Evolutionary conservation across 306 rosid genomes (phyloP).

Genomic region (Vicia sativa): DNA sequence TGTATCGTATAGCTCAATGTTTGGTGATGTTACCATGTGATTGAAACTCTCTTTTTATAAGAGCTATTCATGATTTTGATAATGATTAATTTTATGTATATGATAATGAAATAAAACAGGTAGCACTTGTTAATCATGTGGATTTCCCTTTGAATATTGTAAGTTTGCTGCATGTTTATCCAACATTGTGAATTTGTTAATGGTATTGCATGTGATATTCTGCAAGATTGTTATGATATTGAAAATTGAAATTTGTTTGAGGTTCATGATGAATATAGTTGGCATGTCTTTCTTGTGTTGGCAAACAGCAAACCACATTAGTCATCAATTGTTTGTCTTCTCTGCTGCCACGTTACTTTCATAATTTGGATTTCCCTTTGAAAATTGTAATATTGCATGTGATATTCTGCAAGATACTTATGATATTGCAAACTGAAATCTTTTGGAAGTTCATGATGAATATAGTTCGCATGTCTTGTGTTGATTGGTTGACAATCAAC

Average conservation of each 20-base stretch:
- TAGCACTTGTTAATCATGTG: slow-evolving; percentile 15
- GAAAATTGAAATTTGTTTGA: slow-evolving; percentile 4
- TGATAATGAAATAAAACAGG: not conserved
- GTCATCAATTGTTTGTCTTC: slow-evolving; percentile 47
- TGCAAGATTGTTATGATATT: not conserved
- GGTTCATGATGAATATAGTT: not conserved
- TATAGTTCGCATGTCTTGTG: slow-evolving; percentile 30
- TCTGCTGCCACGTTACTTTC: slow-evolving; percentile 49
- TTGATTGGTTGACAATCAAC: too few relatives aligned
- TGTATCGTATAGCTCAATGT: not conserved
- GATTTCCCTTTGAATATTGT: slow-evolving; percentile 38
- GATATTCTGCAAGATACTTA: slow-evolving; percentile 14
- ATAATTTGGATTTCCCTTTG: too few relatives aligned
- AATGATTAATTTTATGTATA: not conserved
- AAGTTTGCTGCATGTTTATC: slow-evolving; percentile 45
- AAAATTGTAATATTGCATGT: slow-evolving; percentile 39
- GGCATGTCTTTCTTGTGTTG: slow-evolving; percentile 33
- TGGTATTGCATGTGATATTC: slow-evolving; percentile 29
- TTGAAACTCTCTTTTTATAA: slow-evolving; percentile 33
- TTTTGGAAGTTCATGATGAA: slow-evolving; percentile 14
- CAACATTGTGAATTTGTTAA: slow-evolving; percentile 23
- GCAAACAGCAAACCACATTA: slow-evolving; percentile 34
- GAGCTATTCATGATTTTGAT: slow-evolving; percentile 2
- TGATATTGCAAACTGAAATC: not conserved
- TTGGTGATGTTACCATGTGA: slow-evolving; percentile 15